Evolutionary conservation across 306 rosid genomes (phyloP), one percentile per base, ranked within the genome.

Genomic region (Casuarina cunninghamiana): DNA sequence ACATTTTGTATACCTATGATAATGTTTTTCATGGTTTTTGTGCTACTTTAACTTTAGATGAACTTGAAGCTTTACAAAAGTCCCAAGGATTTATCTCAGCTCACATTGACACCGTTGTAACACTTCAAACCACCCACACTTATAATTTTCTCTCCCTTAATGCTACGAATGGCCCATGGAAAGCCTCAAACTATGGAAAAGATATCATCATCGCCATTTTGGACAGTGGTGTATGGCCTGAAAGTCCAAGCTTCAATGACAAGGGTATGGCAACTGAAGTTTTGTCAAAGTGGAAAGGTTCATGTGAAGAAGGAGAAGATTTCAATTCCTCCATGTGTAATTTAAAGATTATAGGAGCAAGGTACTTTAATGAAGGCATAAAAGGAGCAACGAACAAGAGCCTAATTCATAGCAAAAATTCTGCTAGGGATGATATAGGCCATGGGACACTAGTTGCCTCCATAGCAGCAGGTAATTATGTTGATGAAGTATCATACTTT

Each of bases 11-110:
- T 11, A 6, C 21, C 42, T 67, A 67, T 5, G 26, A 41, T 41
- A 21, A 45, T 77, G 84, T 77, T 13, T 32, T 67, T 67, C 72
- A 67, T 67, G 72, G 72, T 8, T 12, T 78, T 48, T 35, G 62
- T 8, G 75, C 62, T 7, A 8, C n/a, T 43, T 32, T 80, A 21
- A 16, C 62, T 12, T 38, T 37, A 6, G 15, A 69, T 2, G 71
- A 80, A 41, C 5, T 54, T 1, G 50, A 80, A 39, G 7, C 10
- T n/a, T 65, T 74, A 41, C 46, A 80, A 16, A 57, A 65, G 21
- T 12, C 6, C 10, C 17, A 26, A 3, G 75, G 50, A 10, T 38
- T 73, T 2, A 55, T 26, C 32, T 26, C 32, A 26, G 32, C 32
- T 26, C 1, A 26, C 32, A 26, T 26, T 26, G 32, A 26, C 32